phyloP scores from a whole-genome alignment of 495 filamentous ascomycete genomes.

The Ascobolus immersus region DNA sequence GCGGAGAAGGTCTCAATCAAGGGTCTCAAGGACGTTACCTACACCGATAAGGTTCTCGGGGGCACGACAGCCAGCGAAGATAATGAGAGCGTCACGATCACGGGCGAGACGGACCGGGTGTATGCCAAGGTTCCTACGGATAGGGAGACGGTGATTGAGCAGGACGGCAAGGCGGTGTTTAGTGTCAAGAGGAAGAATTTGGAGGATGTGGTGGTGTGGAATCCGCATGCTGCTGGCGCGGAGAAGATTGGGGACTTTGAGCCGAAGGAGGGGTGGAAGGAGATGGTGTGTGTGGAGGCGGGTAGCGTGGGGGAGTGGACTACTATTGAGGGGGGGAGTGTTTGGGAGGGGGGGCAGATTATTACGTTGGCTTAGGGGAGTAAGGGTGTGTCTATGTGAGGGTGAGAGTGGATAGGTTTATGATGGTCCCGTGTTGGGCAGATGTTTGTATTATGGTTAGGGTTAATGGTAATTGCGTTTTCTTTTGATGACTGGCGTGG shows the following conservation, averaged over 20 bases:
- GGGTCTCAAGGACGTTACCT: slow-evolving; percentile 46
- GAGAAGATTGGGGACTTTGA: slow-evolving; percentile 63
- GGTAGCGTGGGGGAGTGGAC: slow-evolving; percentile 61
- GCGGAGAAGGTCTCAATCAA: slow-evolving; percentile 41
- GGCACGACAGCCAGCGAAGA: slow-evolving; percentile 30
- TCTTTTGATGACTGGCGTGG: too few relatives aligned
- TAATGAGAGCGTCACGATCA: slow-evolving; percentile 29
- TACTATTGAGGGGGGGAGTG: slow-evolving; percentile 60
- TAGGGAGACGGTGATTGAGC: slow-evolving; percentile 27
- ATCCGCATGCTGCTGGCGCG: slow-evolving; percentile 75
- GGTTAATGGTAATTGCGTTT: too few relatives aligned
- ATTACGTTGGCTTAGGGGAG: slow-evolving; percentile 23
- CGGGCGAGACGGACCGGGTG: slow-evolving; percentile 59
- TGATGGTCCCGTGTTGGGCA: too few relatives aligned
- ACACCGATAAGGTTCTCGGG: slow-evolving; percentile 56
- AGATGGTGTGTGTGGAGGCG: slow-evolving; percentile 86
- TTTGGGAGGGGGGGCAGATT: slow-evolving; percentile 71
- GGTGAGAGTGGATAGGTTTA: too few relatives aligned
- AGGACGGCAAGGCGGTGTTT: slow-evolving; percentile 37
- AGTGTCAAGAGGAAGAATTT: slow-evolving; percentile 56
- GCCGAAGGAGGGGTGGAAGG: slow-evolving; percentile 65
- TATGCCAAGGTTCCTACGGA: slow-evolving; percentile 24
- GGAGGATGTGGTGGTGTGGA: slow-evolving; percentile 81
- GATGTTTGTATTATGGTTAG: too few relatives aligned
- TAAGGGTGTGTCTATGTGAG: too few relatives aligned